These are phyloP conservation scores for Corymbia maculata DNA, from an alignment of 345 rosid genomes.

Conservation along the genomic window DNA sequence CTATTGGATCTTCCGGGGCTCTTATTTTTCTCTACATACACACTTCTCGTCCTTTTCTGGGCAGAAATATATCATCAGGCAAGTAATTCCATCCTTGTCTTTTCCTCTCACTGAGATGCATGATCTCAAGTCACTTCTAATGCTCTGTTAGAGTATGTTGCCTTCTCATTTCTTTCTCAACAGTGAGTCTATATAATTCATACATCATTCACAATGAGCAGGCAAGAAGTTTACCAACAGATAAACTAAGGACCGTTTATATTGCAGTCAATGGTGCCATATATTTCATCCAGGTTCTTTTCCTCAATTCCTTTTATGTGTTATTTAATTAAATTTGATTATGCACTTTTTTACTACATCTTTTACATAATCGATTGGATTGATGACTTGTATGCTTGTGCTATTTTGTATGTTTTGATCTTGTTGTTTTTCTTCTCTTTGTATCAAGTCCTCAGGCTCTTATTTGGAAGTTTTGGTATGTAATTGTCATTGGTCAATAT, in stretches of 20 bases:
- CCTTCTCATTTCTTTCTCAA: not conserved
- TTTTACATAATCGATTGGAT: not conserved
- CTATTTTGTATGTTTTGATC: not conserved
- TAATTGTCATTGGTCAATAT: not conserved
- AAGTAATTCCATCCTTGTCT: conserved; percentile 9
- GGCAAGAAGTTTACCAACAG: conserved; percentile 97
- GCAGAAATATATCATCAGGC: conserved; percentile 99
- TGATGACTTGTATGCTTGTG: not conserved
- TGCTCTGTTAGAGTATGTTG: not conserved
- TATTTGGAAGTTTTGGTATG: not conserved
- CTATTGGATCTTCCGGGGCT: conserved; percentile 85
- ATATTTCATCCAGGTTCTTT: conserved; percentile 71
- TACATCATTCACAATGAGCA: conserved; percentile 13
- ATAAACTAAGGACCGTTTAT: conserved; percentile 65
- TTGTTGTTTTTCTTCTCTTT: not conserved
- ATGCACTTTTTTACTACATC: not conserved
- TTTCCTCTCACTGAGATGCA: not conserved
- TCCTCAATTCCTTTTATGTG: not conserved
- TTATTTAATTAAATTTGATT: not conserved
- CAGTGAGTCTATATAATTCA: not conserved
- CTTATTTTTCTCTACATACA: conserved; percentile 86
- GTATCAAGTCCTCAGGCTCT: not conserved
- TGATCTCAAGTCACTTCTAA: not conserved
- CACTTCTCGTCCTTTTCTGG: conserved; percentile 93
- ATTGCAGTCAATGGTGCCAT: conserved; percentile 48